Percentiles rank a stretch among this genome's conserved stretches.
These are phyloP conservation scores for Ophiostoma quercus DNA, from an alignment of 2,329 filamentous ascomycete species.

Conservation along the genomic window DNA sequence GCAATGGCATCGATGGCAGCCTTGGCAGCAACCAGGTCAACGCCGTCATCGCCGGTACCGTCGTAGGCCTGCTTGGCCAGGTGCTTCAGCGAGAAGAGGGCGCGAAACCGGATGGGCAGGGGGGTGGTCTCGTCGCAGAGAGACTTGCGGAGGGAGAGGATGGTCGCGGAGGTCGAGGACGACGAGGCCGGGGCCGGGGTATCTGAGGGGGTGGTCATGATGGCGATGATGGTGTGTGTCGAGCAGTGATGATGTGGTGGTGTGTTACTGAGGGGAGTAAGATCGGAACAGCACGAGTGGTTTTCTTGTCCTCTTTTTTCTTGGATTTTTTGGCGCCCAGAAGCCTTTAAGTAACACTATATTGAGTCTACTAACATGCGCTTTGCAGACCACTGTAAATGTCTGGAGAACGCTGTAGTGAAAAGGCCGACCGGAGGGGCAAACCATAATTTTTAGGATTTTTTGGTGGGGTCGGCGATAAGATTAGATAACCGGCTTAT, in stretches of 20 bases:
- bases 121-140: constrained; percentile 75
- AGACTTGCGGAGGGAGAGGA: constrained; percentile 63
- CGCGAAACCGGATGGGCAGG: constrained; percentile 85
- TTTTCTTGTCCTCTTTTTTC: constrained; percentile 4
- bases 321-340: background rate
- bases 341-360: background rate
- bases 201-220: constrained; percentile 30
- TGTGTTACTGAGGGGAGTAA: background rate
- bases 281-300: background rate
- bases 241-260: background rate
- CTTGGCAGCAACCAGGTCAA: constrained; percentile 39
- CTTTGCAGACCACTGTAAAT: constrained; percentile 5
- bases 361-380: background rate
- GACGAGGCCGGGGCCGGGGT: constrained; percentile 21
- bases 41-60: constrained; percentile 37
- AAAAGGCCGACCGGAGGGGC: constrained; percentile 20
- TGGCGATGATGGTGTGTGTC: constrained; percentile 7
- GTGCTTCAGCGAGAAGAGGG: constrained; percentile 96
- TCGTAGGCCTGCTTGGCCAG: constrained; percentile 58
- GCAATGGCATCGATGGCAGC: constrained; percentile 74
- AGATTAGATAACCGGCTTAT: constrained; percentile 23
- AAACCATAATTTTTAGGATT: constrained; percentile 14
- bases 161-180: constrained; percentile 38
- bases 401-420: background rate
- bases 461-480: constrained; percentile 19